A percentile compares a stretch with the other conserved stretches of the same genome.
Evolutionary conservation across 106 monocot genomes (phyloP).

Genomic region (Amphibolis antarctica): DNA sequence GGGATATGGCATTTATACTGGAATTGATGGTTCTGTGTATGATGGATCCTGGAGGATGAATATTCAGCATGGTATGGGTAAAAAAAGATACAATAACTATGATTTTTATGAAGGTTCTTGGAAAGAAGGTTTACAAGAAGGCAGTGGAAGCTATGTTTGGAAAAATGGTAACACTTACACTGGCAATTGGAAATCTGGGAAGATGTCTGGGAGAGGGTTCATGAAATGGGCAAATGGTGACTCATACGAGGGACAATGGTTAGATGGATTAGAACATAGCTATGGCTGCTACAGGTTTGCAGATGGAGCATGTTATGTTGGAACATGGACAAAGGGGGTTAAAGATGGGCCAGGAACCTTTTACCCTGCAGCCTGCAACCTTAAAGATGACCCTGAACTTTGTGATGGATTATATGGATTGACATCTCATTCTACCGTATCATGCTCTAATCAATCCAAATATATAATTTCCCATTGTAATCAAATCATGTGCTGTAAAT

Average conservation of each 20-base stretch:
- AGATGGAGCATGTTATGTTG: constrained; percentile 61
- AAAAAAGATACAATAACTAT: constrained; percentile 47
- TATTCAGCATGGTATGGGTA: constrained; percentile 68
- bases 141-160: constrained; percentile 69
- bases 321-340: constrained; percentile 82
- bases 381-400: constrained; percentile 17
- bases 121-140: constrained; percentile 81
- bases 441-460: constrained; percentile 9
- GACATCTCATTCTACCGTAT: constrained; percentile 8
- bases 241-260: constrained; percentile 63
- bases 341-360: constrained; percentile 81
- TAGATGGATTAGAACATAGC: constrained; percentile 72
- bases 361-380: constrained; percentile 47
- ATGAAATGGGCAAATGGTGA: constrained; percentile 83
- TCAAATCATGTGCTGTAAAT: constrained; percentile 9
- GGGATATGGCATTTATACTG: constrained; percentile 52
- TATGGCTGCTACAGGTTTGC: constrained; percentile 57
- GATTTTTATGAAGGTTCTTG: constrained; percentile 76
- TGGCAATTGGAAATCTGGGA: constrained; percentile 80
- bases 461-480: constrained; percentile 7
- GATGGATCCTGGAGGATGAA: constrained; percentile 82
- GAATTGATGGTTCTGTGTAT: constrained; percentile 58
- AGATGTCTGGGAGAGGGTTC: constrained; percentile 77
- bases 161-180: constrained; percentile 55
- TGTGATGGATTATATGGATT: constrained; percentile 11